These are phyloP conservation scores for Alternaria sp. DNA, from an alignment of 2,329 filamentous ascomycete genomes.

Conservation along the genomic window DNA sequence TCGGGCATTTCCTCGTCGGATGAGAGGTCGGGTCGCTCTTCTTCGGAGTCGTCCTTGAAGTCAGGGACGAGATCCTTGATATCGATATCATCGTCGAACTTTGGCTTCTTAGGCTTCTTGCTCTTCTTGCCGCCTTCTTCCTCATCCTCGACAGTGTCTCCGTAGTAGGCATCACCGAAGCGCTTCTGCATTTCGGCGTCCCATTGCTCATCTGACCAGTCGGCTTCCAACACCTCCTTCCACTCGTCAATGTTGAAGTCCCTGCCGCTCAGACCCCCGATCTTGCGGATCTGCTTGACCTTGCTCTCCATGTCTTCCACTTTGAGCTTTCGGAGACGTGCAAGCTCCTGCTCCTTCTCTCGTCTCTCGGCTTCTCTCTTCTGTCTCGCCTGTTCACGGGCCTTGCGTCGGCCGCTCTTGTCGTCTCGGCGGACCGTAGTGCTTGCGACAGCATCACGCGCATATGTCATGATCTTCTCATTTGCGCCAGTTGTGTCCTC, in stretches of 20 bases:
- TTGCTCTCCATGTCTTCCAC: conserved; percentile 90
- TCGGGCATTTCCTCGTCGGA: conserved; percentile 53
- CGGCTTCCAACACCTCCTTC: conserved; percentile 81
- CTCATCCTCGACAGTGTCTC: conserved; percentile 57
- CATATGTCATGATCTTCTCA: conserved; percentile 85
- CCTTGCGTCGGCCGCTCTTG: conserved; percentile 75
- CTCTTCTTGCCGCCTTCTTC: conserved; percentile 42
- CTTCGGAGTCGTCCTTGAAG: conserved; percentile 77
- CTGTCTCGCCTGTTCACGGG: conserved; percentile 77
- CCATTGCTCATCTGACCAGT: conserved; percentile 90
- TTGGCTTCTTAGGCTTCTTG: conserved; percentile 78
- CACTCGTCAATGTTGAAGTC: conserved; percentile 77
- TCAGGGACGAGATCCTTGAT: conserved; percentile 91
- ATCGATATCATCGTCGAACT: conserved; percentile 97
- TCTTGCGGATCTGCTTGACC: conserved; percentile 85
- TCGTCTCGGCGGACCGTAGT: conserved; percentile 89
- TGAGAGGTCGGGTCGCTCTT: conserved; percentile 74
- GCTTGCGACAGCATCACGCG: conserved; percentile 81
- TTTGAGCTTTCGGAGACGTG: conserved; percentile 83
- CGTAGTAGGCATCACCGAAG: conserved; percentile 93
- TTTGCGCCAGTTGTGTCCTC: conserved; percentile 90
- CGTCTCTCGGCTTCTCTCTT: conserved; percentile 80
- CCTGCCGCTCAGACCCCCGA: conserved; percentile 77
- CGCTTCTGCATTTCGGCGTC: conserved; percentile 86
- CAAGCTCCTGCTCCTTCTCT: conserved; percentile 79